These are phyloP conservation scores for Fraxinus floribunda DNA, from an alignment of 305 asterid species.

Conservation along the genomic window DNA sequence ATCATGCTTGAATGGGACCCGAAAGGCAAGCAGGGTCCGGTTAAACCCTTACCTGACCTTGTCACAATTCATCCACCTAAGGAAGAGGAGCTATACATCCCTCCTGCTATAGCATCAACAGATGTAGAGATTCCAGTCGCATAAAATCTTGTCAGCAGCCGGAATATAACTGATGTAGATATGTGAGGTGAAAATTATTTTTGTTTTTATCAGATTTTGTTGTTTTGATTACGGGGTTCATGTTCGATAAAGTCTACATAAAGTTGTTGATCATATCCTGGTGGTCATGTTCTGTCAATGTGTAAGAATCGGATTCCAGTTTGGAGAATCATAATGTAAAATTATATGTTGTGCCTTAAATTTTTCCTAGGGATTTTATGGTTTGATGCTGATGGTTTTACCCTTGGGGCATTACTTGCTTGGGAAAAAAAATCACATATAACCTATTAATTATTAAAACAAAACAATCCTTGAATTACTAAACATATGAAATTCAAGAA, in stretches of 20 bases:
- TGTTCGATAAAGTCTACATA: not conserved
- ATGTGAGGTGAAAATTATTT: not conserved
- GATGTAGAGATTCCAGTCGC: conserved; percentile 22
- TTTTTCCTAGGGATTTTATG: not conserved
- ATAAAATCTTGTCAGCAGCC: not conserved
- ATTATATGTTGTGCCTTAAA: not conserved
- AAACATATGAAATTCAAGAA: too few relatives aligned
- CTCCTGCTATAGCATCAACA: conserved; percentile 12
- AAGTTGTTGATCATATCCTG: not conserved
- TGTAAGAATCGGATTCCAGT: not conserved
- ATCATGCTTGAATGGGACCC: conserved; percentile 43
- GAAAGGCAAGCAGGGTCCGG: conserved; percentile 34
- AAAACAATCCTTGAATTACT: too few relatives aligned
- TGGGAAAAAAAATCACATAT: too few relatives aligned
- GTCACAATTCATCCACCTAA: conserved; percentile 39
- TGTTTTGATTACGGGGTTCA: not conserved
- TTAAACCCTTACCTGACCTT: conserved; percentile 36
- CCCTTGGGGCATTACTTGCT: too few relatives aligned
- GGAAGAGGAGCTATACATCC: conserved; percentile 26
- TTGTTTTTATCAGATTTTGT: not conserved
- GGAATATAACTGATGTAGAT: not conserved
- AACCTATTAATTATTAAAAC: too few relatives aligned
- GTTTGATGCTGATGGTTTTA: too few relatives aligned
- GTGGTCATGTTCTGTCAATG: not conserved
- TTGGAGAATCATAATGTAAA: not conserved